Conservation (phyloP, 1,284 basidiomycete genomes). For the Rhodotorula sp. region DNA sequence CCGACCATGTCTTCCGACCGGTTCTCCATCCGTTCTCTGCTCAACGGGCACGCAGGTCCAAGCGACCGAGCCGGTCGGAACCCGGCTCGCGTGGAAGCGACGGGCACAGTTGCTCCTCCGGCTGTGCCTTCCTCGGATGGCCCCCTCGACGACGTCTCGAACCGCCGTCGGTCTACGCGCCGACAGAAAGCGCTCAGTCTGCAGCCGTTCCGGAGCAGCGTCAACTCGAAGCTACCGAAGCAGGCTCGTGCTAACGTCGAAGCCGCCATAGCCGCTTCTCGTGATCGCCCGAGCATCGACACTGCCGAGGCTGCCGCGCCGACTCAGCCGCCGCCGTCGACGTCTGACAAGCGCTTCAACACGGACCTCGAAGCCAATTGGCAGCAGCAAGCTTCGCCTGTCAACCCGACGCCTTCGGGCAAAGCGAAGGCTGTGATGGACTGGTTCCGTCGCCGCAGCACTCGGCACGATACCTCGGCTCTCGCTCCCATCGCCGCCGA, state of each 20-base stretch:
- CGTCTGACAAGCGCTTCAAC: constrained; percentile 12
- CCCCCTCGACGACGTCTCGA: constrained; percentile 35
- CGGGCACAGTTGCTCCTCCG: neutral
- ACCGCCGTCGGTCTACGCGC: constrained; percentile 26
- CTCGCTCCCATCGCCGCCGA: constrained; percentile 38
- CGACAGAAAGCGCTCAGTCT: constrained; percentile 40
- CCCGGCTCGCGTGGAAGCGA: neutral
- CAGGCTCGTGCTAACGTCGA: constrained; percentile 20
- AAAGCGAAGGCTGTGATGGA: constrained; percentile 63
- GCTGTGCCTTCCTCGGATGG: constrained; percentile 1
- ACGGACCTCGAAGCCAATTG: constrained; percentile 42
- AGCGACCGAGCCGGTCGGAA: constrained; percentile 1
- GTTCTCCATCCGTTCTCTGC: constrained; percentile 67
- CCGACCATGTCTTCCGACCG: constrained; percentile 69
- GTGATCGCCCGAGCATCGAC: constrained; percentile 4
- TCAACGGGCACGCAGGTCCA: constrained; percentile 49
- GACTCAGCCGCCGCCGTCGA: neutral
- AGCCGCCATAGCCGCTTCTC: constrained; percentile 4
- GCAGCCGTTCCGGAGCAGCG: constrained; percentile 35
- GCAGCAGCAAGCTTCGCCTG: constrained; percentile 14
- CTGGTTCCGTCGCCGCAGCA: constrained; percentile 57
- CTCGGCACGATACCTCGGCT: constrained; percentile 15
- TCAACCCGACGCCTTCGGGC: constrained; percentile 50
- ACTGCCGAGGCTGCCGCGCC: neutral
- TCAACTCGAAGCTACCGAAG: constrained; percentile 29